Base-by-base conservation (phyloP, 106 monocot species). In the Acorus calamus region DNA sequence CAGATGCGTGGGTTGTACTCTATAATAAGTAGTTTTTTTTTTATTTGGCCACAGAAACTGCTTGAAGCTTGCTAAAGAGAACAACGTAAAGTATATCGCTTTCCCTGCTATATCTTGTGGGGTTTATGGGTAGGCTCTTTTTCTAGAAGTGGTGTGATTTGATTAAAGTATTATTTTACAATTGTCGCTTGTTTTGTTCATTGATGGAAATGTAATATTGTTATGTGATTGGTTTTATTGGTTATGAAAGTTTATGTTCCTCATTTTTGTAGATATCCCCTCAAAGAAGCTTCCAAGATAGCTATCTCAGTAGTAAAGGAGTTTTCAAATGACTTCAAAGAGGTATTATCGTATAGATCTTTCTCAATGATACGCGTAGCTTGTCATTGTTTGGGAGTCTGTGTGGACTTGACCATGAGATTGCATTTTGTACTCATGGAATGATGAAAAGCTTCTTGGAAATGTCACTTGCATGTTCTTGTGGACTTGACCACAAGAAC, bases 51-150 rank as follows among this genome's bases (percentile, higher is more conserved):
- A 60, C 86, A 96, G 96, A 75, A 91, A 78, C 62, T 83, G 80
- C 66, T 78, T 91, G 69, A 78, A 42, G 74, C 69, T 96, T 61
- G 96, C 90, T 50, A 96, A 91, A 80, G 90, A 87, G 68, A 91
- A 87, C 61, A 71, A 64, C 61, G 83, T 96, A 70, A 65, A 83
- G 59, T 96, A 91, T 70, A 87, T 96, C 68, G 91, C 96, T 64
- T 96, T 96, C 56, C 96, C 96, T 57, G 84, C 96, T 61, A 87
- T 96, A 78, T 91, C 96, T 28, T 96, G 96, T 73, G 96, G 96
- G 69, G 80, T 87, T 69, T 96, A 72, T 63, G 59, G 85, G 96
- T 96, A 89, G 69, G 65, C n/a, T 5, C 10, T 47, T n/a, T 69
- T 56, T 55, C n/a, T 5, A 28, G 28, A 28, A 28, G 28, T 28